Percentiles rank a stretch among this genome's conserved stretches.
Evolutionary conservation across 208 protist species (phyloP).

Genomic region (Trypanosoma platydactyli): DNA sequence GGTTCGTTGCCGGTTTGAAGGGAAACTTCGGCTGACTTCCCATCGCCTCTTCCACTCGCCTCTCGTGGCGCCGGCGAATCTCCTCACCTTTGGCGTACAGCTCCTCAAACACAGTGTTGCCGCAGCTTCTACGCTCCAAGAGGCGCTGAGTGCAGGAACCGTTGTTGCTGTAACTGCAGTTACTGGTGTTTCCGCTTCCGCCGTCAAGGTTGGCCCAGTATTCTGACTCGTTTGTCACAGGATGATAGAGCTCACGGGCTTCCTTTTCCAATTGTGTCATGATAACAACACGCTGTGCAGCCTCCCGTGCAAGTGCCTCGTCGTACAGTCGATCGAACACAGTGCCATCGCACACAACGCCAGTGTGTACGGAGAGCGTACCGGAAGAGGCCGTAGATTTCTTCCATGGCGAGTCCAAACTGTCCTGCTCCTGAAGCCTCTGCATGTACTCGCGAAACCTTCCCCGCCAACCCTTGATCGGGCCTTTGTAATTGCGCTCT

Average conservation of each 20-base stretch:
- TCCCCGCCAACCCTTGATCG: constrained; percentile 42
- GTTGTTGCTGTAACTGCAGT: background rate
- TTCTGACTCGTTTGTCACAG: constrained; percentile 23
- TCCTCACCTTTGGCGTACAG: constrained; percentile 34
- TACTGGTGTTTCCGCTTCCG: background rate
- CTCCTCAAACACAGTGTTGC: constrained; percentile 34
- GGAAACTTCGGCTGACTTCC: constrained; percentile 24
- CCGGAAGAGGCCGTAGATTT: background rate
- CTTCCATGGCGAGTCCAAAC: background rate
- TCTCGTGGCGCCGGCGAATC: constrained; percentile 31
- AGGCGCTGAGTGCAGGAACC: background rate
- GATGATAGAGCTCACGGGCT: constrained; percentile 30
- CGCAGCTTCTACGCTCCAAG: background rate
- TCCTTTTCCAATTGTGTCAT: constrained; percentile 38
- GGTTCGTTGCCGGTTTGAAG: constrained; percentile 29
- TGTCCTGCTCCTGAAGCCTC: constrained; percentile 15
- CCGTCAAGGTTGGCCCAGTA: background rate
- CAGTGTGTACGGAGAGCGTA: constrained; percentile 15
- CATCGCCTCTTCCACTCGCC: constrained; percentile 22
- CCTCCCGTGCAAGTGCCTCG: constrained; percentile 30
- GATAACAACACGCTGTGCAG: constrained; percentile 29
- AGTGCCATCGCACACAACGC: constrained; percentile 9
- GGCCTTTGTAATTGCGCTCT: constrained; percentile 42
- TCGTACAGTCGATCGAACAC: constrained; percentile 46
- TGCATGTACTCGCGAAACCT: constrained; percentile 41